These are phyloP conservation scores for Ogataea pilisensis DNA, from an alignment of 805 yeast species.

Conservation along the genomic window DNA sequence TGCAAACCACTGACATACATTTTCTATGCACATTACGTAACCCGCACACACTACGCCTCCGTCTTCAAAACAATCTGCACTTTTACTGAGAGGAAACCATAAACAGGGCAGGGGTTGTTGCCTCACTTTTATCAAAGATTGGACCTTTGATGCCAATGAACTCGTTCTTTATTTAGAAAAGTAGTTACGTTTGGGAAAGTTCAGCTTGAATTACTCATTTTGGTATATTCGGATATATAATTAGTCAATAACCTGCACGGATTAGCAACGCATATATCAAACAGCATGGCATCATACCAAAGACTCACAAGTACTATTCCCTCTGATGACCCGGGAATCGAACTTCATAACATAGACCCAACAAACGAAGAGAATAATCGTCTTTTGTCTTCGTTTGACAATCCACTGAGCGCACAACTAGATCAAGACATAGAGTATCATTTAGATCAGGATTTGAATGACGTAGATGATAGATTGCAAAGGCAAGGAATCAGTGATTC, in stretches of 20 bases:
- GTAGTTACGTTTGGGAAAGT: no score
- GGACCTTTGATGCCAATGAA: no score
- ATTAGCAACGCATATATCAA: not conserved
- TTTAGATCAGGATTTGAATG: not conserved
- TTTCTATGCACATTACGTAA: no score
- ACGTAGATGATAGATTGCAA: not conserved
- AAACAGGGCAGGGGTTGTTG: no score
- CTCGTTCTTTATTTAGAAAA: no score
- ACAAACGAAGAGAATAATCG: not conserved
- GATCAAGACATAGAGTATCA: not conserved
- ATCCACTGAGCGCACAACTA: not conserved
- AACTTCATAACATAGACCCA: not conserved
- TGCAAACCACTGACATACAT: no score
- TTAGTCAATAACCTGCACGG: not conserved
- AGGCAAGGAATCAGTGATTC: not conserved
- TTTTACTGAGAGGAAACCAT: no score
- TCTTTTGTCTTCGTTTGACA: slow-evolving; percentile 14
- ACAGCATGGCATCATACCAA: slow-evolving; percentile 1
- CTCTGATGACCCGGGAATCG: not conserved
- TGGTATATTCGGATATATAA: not conserved
- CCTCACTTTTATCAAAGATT: no score
- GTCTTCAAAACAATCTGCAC: no score
- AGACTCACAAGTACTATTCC: not conserved
- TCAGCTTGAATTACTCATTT: no score
- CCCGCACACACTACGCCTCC: no score